Evolutionary conservation across 2,329 filamentous ascomycete species (phyloP).

Genomic region (Neofusicoccum sp.): DNA sequence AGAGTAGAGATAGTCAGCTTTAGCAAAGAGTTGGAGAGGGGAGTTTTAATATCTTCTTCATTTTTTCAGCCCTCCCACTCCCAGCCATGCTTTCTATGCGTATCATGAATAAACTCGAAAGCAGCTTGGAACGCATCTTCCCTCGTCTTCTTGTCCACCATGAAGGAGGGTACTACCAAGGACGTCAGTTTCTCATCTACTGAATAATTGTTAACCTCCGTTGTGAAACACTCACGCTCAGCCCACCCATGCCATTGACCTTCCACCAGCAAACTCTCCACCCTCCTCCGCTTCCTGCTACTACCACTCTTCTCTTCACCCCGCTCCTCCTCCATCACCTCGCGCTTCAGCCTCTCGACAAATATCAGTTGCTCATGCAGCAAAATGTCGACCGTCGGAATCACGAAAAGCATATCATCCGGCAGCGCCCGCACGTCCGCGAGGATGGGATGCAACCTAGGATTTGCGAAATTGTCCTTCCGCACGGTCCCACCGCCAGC

Average conservation of each 20-base stretch:
- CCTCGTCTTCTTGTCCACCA: conserved; percentile 25
- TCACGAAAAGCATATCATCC: conserved; percentile 43
- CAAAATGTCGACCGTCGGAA: conserved; percentile 47
- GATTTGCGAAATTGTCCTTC: background rate
- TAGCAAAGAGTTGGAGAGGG: background rate
- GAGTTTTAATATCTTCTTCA: background rate
- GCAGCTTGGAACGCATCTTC: conserved; percentile 24
- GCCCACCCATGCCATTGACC: conserved; percentile 38
- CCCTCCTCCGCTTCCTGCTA: background rate
- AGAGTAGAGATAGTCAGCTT: background rate
- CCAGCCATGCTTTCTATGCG: conserved; percentile 24
- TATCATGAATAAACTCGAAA: conserved; percentile 24
- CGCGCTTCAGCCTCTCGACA: conserved; percentile 37
- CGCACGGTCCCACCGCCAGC: conserved; percentile 30
- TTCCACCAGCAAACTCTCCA: conserved; percentile 33
- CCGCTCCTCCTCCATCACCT: conserved; percentile 31
- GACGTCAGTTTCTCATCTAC: background rate
- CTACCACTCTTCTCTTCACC: conserved; percentile 25
- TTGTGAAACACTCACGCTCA: conserved; percentile 26
- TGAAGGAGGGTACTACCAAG: conserved; percentile 24
- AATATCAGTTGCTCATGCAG: conserved; percentile 45
- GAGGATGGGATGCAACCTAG: conserved; percentile 43
- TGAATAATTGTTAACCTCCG: background rate
- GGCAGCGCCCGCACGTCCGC: conserved; percentile 41
- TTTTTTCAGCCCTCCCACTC: background rate